phyloP scores from a whole-genome alignment of 495 filamentous ascomycete species.

The Talaromyces ruber region DNA sequence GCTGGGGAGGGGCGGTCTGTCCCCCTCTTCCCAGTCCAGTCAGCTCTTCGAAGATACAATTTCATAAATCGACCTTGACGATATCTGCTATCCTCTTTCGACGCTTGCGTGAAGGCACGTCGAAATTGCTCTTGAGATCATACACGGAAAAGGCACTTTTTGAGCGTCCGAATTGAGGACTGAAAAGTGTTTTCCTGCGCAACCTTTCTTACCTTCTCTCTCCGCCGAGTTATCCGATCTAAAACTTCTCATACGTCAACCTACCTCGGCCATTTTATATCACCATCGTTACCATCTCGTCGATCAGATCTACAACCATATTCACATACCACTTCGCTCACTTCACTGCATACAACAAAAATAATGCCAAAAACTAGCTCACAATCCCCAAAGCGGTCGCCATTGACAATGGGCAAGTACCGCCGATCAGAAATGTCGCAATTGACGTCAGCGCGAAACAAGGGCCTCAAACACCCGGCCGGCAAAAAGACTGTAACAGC shows the following conservation, averaged over 20 bases:
- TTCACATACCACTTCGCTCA: constrained; percentile 1
- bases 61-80: constrained; percentile 59
- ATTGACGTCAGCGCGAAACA: constrained; percentile 6
- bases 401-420: constrained; percentile 14
- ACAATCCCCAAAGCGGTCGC: constrained; percentile 25
- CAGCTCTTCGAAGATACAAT: constrained; percentile 71
- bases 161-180: constrained; percentile 23
- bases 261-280: background rate
- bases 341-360: background rate
- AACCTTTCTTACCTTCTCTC: constrained; percentile 10
- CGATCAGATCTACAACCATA: background rate
- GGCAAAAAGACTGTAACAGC: constrained; percentile 19
- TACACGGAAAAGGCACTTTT: constrained; percentile 31
- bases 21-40: constrained; percentile 69
- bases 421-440: constrained; percentile 14
- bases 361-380: constrained; percentile 22
- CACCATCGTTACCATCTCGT: background rate
- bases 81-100: constrained; percentile 55
- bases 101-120: constrained; percentile 34
- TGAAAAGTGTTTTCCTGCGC: constrained; percentile 30
- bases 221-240: background rate
- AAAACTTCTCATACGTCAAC: background rate
- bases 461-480: constrained; percentile 15
- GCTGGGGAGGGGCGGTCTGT: constrained; percentile 63
- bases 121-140: constrained; percentile 38